Evolutionary conservation across 305 asterid species (phyloP).

Genomic region (Withania somnifera): DNA sequence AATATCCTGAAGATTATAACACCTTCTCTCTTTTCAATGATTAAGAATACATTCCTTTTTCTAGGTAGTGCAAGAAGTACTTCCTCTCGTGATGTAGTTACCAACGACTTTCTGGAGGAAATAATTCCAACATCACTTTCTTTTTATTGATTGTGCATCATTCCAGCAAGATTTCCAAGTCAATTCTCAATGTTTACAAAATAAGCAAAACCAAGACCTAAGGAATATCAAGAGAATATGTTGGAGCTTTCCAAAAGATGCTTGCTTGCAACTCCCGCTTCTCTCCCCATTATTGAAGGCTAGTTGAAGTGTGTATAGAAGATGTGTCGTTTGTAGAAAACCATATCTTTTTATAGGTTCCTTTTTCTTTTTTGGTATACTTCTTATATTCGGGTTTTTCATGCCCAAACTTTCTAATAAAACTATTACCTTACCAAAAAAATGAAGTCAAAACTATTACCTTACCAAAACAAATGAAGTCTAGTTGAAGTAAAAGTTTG

Average conservation of each 20-base stretch:
- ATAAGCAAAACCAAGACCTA: not conserved
- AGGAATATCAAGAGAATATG: not conserved
- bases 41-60: not conserved
- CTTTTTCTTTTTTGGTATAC: not conserved
- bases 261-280: not conserved
- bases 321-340: not conserved
- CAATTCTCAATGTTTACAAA: not conserved
- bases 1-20: not conserved
- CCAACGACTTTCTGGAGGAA: not conserved
- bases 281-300: not conserved
- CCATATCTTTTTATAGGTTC: not conserved
- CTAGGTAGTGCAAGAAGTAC: not conserved
- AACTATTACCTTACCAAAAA: not conserved
- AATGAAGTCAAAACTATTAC: not conserved
- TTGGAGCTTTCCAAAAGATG: not conserved
- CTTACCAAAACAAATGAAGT: not conserved
- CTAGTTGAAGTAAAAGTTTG: not conserved
- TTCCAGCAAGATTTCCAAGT: not conserved
- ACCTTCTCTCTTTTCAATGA: not conserved
- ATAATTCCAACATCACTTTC: not conserved
- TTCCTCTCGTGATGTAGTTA: not conserved
- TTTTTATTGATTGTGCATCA: not conserved
- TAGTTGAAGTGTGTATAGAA: not conserved
- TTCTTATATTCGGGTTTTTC: not conserved
- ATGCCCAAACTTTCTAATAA: not conserved